Evolutionary conservation across 2,329 filamentous ascomycete genomes (phyloP).

Genomic region (Achaetomium macrosporum): DNA sequence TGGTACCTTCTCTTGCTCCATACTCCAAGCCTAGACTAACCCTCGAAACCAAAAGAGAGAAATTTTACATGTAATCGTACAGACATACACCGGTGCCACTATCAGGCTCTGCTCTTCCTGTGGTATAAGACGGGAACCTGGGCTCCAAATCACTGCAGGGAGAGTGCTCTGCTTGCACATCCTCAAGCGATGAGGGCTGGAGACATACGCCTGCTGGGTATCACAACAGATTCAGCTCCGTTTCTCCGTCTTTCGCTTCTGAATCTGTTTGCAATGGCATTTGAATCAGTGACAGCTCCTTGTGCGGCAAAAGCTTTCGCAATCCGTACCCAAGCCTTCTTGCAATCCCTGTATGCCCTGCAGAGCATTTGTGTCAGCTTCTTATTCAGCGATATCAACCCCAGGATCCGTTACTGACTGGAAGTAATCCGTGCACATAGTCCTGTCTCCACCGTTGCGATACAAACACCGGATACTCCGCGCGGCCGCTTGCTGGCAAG

Average conservation of each 20-base stretch:
- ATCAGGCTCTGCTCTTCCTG: not conserved
- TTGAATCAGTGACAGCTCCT: not conserved
- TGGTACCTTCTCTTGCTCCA: not conserved
- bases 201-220: too few species aligned
- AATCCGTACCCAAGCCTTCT: conserved; percentile 82
- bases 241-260: conserved; percentile 14
- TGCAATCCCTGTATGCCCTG: conserved; percentile 90
- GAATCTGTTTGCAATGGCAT: conserved; percentile 1
- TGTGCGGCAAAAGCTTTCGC: not conserved
- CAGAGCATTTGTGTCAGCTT: conserved; percentile 1
- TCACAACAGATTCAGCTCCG: not conserved
- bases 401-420: conserved; percentile 55
- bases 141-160: too few species aligned
- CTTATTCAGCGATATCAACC: not conserved
- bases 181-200: not conserved
- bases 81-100: not conserved
- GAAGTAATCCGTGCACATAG: conserved; percentile 94
- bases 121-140: too few species aligned
- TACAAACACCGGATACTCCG: conserved; percentile 82
- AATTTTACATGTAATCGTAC: conserved; percentile 6
- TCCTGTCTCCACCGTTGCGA: conserved; percentile 76
- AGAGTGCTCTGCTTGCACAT: not conserved
- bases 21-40: not conserved
- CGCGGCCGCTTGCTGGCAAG: conserved; percentile 86
- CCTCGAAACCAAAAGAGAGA: not conserved